Percentiles rank a stretch among this genome's conserved stretches.
Evolutionary conservation across 2,329 filamentous ascomycete species (phyloP).

Genomic region (Harringtonia aguacate): DNA sequence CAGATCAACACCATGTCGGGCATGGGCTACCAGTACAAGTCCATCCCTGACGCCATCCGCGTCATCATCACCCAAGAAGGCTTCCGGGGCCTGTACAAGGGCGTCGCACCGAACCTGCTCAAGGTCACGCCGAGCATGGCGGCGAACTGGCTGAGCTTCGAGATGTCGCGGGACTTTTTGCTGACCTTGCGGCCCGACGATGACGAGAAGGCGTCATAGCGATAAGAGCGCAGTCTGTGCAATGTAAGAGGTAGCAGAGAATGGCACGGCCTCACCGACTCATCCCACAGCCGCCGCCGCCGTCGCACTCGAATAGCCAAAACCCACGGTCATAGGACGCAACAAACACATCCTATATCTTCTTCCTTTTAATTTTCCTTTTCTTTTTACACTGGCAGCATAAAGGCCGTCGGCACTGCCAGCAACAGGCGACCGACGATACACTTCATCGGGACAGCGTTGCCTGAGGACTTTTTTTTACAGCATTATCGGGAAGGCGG

Average conservation of each 20-base stretch:
- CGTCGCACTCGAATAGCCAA: too few relatives aligned
- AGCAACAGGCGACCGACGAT: too few relatives aligned
- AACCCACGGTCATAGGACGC: too few relatives aligned
- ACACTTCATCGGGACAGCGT: not conserved
- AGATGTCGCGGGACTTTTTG: conserved; percentile 82
- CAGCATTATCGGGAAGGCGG: not conserved
- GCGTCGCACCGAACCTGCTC: conserved; percentile 85
- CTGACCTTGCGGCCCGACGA: conserved; percentile 44
- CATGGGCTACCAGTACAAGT: conserved; percentile 93
- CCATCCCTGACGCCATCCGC: conserved; percentile 69
- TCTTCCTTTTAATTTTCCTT: not conserved
- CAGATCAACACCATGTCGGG: conserved; percentile 99
- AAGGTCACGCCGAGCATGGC: conserved; percentile 99
- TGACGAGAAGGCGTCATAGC: conserved; percentile 14
- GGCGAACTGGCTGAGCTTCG: conserved; percentile 95
- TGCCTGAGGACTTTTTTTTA: not conserved
- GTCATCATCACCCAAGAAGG: conserved; percentile 81
- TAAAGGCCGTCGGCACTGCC: too few relatives aligned
- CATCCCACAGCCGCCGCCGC: too few relatives aligned
- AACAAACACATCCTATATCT: not conserved
- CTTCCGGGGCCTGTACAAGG: conserved; percentile 80
- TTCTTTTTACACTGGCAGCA: not conserved
- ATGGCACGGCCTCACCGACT: too few relatives aligned
- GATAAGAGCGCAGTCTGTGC: too few relatives aligned
- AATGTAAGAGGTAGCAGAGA: too few relatives aligned